Evolutionary conservation across 805 yeast species (phyloP), one percentile per base, ranked within the genome.

Genomic region (Yamadazyma kitorensis): DNA sequence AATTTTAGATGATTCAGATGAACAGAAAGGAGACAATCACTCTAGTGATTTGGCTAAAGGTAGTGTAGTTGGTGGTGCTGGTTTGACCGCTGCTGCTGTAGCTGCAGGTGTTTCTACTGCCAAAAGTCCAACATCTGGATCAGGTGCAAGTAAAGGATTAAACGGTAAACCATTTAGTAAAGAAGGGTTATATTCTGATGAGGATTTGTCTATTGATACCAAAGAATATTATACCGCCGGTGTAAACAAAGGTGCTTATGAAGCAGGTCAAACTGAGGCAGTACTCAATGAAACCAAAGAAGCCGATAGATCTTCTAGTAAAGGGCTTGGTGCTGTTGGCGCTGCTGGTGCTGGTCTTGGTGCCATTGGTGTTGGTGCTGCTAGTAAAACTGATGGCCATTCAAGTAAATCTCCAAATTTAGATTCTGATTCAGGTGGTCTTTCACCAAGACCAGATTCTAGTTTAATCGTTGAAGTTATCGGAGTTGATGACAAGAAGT

Each of bases 401-500:
- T 31, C 16, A 24, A 26, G 15, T 20, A 39, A 36, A 17, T n/a
- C 23, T 10, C 10, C 17, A 17, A 18, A 24, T n/a, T n/a, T n/a
- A n/a, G n/a, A n/a, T n/a, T n/a, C n/a, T n/a, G n/a, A n/a, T n/a
- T n/a, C n/a, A n/a, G n/a, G n/a, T n/a, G n/a, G n/a, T n/a, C n/a
- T n/a, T n/a, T n/a, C n/a, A n/a, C n/a, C n/a, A n/a, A n/a, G n/a
- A n/a, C n/a, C n/a, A 16, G 33, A 20, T 32, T 38, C 27, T 29
- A 36, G 30, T 30, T 48, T 29, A 19, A 36, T 51, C 15, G 62
- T 61, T 15, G 68, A 61, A 39, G 67, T 61, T 11, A 48, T 61
- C 41, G 68, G 67, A 21, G 57, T 55, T 29, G 41, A 52, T 2
- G 61, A 59, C 41, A 48, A 51, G 21, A 44, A 46, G 14, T 39